Evolutionary conservation across 2,329 filamentous ascomycete genomes (phyloP).

Genomic region (Pseudocercospora cruenta): DNA sequence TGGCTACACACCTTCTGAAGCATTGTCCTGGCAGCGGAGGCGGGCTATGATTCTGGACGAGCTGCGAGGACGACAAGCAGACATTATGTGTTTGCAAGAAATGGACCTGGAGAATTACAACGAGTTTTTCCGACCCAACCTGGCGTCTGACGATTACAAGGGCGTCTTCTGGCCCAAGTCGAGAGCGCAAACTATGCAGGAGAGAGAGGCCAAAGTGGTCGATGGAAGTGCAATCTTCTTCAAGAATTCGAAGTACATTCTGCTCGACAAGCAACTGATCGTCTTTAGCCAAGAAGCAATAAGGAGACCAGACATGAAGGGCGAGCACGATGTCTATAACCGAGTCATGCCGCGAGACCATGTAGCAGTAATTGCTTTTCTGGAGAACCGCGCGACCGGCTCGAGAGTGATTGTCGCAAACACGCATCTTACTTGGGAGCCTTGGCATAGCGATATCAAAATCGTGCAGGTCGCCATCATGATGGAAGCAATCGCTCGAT

Average conservation of each 20-base stretch:
- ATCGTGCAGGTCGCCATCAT: conserved; percentile 93
- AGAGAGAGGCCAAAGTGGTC: conserved; percentile 84
- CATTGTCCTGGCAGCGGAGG: conserved; percentile 84
- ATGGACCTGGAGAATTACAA: conserved; percentile 91
- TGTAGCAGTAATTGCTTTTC: conserved; percentile 87
- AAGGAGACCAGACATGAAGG: conserved; percentile 94
- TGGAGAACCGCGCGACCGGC: conserved; percentile 91
- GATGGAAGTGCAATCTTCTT: conserved; percentile 97
- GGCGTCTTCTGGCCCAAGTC: conserved; percentile 91
- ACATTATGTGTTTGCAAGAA: conserved; percentile 92
- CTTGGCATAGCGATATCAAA: conserved; percentile 88
- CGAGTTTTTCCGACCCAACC: conserved; percentile 83
- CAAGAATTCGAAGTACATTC: conserved; percentile 90
- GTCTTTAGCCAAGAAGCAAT: conserved; percentile 92
- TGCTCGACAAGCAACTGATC: conserved; percentile 91
- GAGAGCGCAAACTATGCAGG: conserved; percentile 86
- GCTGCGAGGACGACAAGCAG: conserved; percentile 75
- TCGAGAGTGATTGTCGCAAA: conserved; percentile 90
- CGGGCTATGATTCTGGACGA: conserved; percentile 82
- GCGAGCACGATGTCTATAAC: conserved; percentile 96
- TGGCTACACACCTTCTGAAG: conserved; percentile 83
- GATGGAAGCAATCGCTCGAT: conserved; percentile 86
- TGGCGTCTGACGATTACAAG: conserved; percentile 88
- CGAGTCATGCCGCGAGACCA: conserved; percentile 98
- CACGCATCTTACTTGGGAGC: conserved; percentile 94